Evolutionary conservation across 768 basidiomycete species (phyloP).

Genomic region (Kwoniella heveanensis): DNA sequence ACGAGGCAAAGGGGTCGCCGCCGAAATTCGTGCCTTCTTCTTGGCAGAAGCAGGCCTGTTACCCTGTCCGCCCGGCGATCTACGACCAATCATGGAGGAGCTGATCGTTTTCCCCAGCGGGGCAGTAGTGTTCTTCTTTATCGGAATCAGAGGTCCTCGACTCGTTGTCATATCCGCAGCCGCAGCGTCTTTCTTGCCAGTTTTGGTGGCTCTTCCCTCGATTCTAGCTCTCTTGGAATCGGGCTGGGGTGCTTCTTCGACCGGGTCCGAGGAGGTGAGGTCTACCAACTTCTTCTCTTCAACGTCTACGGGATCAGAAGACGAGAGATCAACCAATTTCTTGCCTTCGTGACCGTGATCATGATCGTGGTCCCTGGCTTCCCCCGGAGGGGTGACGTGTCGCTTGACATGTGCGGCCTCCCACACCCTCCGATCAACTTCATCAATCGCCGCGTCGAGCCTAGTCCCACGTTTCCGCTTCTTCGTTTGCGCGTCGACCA

Average conservation of each 20-base stretch:
- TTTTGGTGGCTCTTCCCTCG: neutral
- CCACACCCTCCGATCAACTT: slow-evolving; percentile 16
- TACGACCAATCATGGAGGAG: slow-evolving; percentile 7
- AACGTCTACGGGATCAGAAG: slow-evolving; percentile 4
- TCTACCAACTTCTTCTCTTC: neutral
- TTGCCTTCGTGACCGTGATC: slow-evolving; percentile 2
- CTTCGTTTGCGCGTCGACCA: neutral
- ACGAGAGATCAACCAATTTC: neutral
- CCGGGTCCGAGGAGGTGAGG: slow-evolving; percentile 1
- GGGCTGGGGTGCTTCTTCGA: neutral
- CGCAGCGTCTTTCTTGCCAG: too few species aligned
- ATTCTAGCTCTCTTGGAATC: neutral
- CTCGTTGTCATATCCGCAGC: neutral
- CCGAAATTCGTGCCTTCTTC: too few species aligned
- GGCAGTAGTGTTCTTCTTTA: slow-evolving; percentile 3
- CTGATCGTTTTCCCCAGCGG: neutral
- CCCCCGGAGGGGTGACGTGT: slow-evolving; percentile 5
- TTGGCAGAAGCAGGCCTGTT: neutral
- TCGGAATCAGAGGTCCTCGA: slow-evolving; percentile 11
- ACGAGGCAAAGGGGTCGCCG: slow-evolving; percentile 9
- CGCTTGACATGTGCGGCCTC: slow-evolving; percentile 10
- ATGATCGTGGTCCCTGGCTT: neutral
- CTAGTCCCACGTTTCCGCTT: slow-evolving; percentile 5
- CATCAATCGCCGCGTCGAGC: slow-evolving; percentile 1
- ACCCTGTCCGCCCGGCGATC: neutral